Evolutionary conservation across 495 filamentous ascomycete species (phyloP), one percentile per base, ranked within the genome.

Genomic region (Annulohypoxylon maeteangense): DNA sequence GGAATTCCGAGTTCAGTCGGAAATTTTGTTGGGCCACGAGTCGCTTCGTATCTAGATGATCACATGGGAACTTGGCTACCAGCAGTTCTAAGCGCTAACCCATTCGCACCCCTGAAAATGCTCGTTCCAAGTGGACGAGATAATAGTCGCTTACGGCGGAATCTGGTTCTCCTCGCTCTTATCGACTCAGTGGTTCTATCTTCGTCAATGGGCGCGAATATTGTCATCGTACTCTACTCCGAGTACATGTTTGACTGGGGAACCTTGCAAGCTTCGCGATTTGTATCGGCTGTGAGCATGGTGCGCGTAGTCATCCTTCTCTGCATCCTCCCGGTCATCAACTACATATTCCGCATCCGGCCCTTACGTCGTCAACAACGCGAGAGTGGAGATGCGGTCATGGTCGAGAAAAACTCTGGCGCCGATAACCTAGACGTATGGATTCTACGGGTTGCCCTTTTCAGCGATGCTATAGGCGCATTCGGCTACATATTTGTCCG

Each of bases 121-220:
- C 86, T 99, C 11, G 89, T 85, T 67, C 92, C 93, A 0, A 88
- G 86, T 11, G 90, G 89, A 1, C 84, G 84, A 3, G 88, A 87
- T 22, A 87, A 88, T 14, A 88, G 82, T 27, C 76, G 81, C 8
- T 75, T 98, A 6, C 89, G 94, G 6, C 81, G 88, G 22, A 99
- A 98, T 69, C 82, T 99, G 40, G 66, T 97, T 38, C 78, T 94
- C 3, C 84, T 99, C 12, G 90, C 93, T 6, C 84, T 90, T 10
- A 88, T 94, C 56, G 95, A 98, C 75, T 90, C 88, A 5, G 87
- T 89, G 36, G 84, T 93, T 32, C 91, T 98, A 68, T 90, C 93
- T 16, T 85, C 97, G 0, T 90, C 91, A 10, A 91, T 98, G 86
- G 93, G 95, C 54, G 85, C 89, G 1, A 87, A 92, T 42, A 89